These are phyloP conservation scores for Ziziphus jujuba DNA, from an alignment of 306 rosid genomes.

Conservation along the genomic window DNA sequence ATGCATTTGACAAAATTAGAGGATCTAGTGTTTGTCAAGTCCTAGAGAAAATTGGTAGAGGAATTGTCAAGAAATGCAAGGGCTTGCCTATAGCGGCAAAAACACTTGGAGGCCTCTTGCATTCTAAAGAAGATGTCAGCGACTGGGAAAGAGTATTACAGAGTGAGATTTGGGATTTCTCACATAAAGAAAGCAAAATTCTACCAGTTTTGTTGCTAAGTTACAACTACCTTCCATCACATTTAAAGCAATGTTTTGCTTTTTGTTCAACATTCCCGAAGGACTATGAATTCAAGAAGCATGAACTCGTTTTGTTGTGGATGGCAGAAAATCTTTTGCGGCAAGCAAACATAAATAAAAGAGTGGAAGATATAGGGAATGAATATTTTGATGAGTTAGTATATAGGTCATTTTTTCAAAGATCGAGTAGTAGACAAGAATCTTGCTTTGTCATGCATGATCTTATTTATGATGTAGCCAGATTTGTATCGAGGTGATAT, in stretches of 20 bases:
- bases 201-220: too few species aligned
- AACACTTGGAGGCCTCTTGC: conserved; percentile 28
- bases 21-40: background rate
- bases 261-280: conserved; percentile 16
- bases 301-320: conserved; percentile 7
- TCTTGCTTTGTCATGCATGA: conserved; percentile 7
- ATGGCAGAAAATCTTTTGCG: conserved; percentile 18
- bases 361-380: background rate
- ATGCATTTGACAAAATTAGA: conserved; percentile 15
- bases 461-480: conserved; percentile 5
- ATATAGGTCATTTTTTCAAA: conserved; percentile 11
- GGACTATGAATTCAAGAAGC: conserved; percentile 2
- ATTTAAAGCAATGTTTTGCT: conserved; percentile 17
- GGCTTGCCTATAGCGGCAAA: conserved; percentile 25
- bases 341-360: background rate
- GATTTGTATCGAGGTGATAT: background rate
- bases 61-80: background rate
- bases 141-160: too few species aligned
- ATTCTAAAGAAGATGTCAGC: too few species aligned
- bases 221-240: conserved; percentile 9
- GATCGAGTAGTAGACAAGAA: background rate
- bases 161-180: too few species aligned
- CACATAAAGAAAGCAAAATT: too few species aligned
- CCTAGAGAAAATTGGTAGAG: conserved; percentile 1
- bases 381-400: background rate